Percentiles rank a stretch among this genome's conserved stretches.
Evolutionary conservation across 805 yeast species (phyloP).

Genomic region (Starmerella tilneyi): DNA sequence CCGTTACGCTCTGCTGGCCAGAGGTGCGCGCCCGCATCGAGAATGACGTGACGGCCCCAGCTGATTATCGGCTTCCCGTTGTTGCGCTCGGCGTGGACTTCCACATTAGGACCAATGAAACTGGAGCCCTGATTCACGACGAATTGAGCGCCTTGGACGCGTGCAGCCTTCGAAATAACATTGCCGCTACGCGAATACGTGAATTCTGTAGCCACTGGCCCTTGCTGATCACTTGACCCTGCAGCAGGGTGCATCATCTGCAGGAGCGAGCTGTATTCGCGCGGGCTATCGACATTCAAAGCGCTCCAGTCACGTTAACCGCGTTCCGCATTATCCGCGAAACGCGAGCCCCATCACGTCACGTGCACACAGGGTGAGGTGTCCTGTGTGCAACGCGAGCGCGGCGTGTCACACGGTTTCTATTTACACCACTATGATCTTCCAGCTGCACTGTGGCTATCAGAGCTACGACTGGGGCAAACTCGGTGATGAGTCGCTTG

Average conservation of each 20-base stretch:
- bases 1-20: constrained; percentile 29
- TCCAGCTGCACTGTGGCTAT: constrained; percentile 36
- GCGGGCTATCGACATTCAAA: no score
- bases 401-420: neutral
- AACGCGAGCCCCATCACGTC: neutral
- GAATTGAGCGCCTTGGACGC: constrained; percentile 31
- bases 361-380: neutral
- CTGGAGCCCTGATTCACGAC: constrained; percentile 34
- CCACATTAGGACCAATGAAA: constrained; percentile 29
- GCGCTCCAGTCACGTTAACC: constrained; percentile 4
- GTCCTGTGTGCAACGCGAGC: neutral
- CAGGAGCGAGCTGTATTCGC: no score
- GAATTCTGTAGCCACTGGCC: no score
- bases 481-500: constrained; percentile 72
- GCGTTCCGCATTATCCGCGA: neutral
- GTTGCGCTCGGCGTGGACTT: constrained; percentile 32
- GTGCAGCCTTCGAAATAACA: constrained; percentile 23
- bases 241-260: no score
- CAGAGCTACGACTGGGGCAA: constrained; percentile 87
- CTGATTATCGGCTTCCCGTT: constrained; percentile 30
- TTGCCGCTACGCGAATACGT: constrained; percentile 18
- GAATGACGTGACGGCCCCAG: constrained; percentile 31
- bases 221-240: no score
- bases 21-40: constrained; percentile 25
- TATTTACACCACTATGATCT: constrained; percentile 16